phyloP scores from a whole-genome alignment of 805 yeast species.

The Saturnispora dispora region DNA sequence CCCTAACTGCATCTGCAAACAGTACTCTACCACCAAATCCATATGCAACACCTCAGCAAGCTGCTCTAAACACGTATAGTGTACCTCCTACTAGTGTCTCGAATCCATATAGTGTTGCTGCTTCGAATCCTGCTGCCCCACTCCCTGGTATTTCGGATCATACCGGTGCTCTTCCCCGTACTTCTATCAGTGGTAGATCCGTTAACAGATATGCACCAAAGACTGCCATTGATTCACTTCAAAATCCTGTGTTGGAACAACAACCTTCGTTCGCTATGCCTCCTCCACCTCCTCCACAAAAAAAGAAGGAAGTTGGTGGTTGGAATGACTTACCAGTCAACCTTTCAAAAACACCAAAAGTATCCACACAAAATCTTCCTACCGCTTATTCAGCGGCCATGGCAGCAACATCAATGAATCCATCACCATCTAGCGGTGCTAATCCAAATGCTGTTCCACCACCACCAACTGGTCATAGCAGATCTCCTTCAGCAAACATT shows the following conservation, averaged over 20 bases:
- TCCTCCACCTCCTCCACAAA: slow-evolving; percentile 24
- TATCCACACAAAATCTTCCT: slow-evolving; percentile 17
- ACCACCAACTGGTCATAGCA: slow-evolving; percentile 18
- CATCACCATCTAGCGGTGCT: neutral
- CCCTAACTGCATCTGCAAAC: slow-evolving; percentile 3
- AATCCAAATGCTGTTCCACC: slow-evolving; percentile 24
- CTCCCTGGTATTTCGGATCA: neutral
- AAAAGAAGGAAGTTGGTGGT: slow-evolving; percentile 48
- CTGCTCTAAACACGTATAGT: neutral
- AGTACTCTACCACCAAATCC: slow-evolving; percentile 12
- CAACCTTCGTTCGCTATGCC: slow-evolving; percentile 12
- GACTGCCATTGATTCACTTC: slow-evolving; percentile 28
- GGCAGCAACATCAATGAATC: neutral
- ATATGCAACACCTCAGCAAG: slow-evolving; percentile 9
- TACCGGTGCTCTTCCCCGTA: neutral
- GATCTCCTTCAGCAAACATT: slow-evolving; percentile 24
- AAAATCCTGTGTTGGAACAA: slow-evolving; percentile 11
- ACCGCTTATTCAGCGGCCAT: slow-evolving; percentile 15
- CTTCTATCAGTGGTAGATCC: slow-evolving; percentile 15
- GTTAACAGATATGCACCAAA: slow-evolving; percentile 29
- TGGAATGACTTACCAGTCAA: slow-evolving; percentile 64
- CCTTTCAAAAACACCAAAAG: slow-evolving; percentile 16
- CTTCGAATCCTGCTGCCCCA: slow-evolving; percentile 27
- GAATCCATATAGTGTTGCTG: slow-evolving; percentile 1
- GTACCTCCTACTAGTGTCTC: neutral